phyloP scores from a whole-genome alignment of 2,329 filamentous ascomycete genomes.

The Nemania diffusa region DNA sequence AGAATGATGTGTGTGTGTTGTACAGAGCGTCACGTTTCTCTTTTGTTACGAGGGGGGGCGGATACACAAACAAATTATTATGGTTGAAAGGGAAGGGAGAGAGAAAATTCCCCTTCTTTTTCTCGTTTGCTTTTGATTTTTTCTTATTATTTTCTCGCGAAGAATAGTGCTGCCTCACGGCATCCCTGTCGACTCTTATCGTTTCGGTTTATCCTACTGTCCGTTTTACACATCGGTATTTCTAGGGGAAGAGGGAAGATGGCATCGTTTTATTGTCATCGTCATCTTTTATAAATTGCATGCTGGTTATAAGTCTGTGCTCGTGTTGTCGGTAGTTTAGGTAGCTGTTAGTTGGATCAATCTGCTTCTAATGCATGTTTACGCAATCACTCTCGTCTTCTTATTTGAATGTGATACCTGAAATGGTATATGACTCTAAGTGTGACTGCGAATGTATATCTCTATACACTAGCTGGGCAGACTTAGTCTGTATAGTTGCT shows the following conservation, averaged over 20 bases:
- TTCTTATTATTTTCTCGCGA: constrained; percentile 29
- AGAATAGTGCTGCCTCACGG: constrained; percentile 51
- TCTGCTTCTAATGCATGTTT: constrained; percentile 13
- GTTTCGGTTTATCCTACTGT: constrained; percentile 26
- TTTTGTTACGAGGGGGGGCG: neutral
- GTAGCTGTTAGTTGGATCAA: constrained; percentile 10
- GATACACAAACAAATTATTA: neutral
- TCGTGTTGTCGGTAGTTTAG: constrained; percentile 2
- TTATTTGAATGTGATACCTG: neutral
- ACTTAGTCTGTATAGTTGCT: too few relatives aligned
- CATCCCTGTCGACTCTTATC: constrained; percentile 44
- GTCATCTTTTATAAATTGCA: constrained; percentile 26
- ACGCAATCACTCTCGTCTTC: neutral
- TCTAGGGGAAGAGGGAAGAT: constrained; percentile 17
- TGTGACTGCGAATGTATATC: neutral
- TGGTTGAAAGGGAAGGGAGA: constrained; percentile 9
- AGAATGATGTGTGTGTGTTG: constrained; percentile 5
- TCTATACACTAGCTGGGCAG: too few relatives aligned
- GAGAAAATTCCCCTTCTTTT: constrained; percentile 18
- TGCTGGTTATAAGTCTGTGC: constrained; percentile 31
- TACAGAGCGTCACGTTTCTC: neutral
- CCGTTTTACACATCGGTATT: constrained; percentile 28
- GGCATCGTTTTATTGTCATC: constrained; percentile 19
- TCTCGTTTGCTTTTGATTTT: constrained; percentile 32
- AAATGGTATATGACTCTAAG: neutral